Evolutionary conservation across 345 rosid genomes (phyloP), one percentile per base, ranked within the genome.

Genomic region (Arabis hirsuta): DNA sequence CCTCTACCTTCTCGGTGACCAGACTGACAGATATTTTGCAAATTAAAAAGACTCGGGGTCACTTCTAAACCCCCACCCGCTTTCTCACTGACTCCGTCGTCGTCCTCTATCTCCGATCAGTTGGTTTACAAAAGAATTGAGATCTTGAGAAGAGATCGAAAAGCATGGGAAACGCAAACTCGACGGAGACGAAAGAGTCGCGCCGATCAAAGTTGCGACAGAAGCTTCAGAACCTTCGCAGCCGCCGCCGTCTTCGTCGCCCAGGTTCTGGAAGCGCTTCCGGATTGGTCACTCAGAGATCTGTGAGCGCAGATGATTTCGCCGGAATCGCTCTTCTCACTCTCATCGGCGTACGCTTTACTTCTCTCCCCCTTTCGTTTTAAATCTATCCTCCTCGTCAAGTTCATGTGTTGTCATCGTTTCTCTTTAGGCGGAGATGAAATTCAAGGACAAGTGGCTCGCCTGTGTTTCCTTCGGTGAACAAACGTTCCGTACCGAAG

Each of bases 391-490:
- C 14, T 61, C 12, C n/a, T 61, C 6, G 19, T 60, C 42, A 34
- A 12, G 51, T 61, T 69, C 60, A 69, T 70, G 46, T 55, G 27
- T 53, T 55, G 36, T 53, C n/a, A 1, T 74, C 19, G 13, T 5
- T 42, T 64, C 29, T 57, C 20, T 54, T 2, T 61, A 92, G 98
- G 97, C 96, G 77, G 91, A 91, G 81, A 85, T 94, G 98, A 79
- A 81, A 62, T 84, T 91, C 57, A 85, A 84, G 81, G 98, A 94
- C 82, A 89, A 77, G 71, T 94, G 98, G 98, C 83, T 88, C 12
- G 97, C 92, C 9, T 91, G 97, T 59, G 91, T 89, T 76, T 89
- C 98, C 41, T 80, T 94, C 43, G 98, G 98, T 0, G 97, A 91
- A 77, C 97, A 87, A 65, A 85, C 98, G 1, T 94, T 84, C 79